Evolutionary conservation across 169 alveolate species (phyloP).

Genomic region (Plasmodium gonderi): DNA sequence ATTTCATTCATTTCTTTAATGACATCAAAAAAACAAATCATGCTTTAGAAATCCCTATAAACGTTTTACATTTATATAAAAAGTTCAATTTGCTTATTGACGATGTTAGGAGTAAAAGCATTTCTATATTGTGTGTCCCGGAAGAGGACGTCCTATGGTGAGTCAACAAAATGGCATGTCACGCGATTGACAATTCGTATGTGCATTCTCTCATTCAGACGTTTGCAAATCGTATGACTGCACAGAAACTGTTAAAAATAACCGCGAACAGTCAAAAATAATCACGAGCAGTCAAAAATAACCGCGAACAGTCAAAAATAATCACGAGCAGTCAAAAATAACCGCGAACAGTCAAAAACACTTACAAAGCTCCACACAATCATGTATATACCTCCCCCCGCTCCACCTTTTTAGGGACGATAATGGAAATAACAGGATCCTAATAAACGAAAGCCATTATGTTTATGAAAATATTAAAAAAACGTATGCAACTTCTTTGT

Average conservation of each 20-base stretch:
- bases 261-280: too few relatives aligned
- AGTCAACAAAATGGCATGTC: too few relatives aligned
- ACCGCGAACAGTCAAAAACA: too few relatives aligned
- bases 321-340: too few relatives aligned
- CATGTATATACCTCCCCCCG: not conserved
- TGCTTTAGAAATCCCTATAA: constrained; percentile 21
- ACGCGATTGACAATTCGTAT: too few relatives aligned
- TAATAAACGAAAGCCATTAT: constrained; percentile 63
- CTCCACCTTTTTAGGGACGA: constrained; percentile 14
- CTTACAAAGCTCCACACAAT: too few relatives aligned
- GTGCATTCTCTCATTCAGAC: too few relatives aligned
- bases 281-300: too few relatives aligned
- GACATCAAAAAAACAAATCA: constrained; percentile 38
- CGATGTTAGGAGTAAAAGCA: constrained; percentile 39
- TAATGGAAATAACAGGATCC: constrained; percentile 12
- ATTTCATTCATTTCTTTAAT: constrained; percentile 68
- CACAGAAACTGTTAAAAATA: too few relatives aligned
- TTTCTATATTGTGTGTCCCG: constrained; percentile 62
- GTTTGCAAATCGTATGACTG: too few relatives aligned
- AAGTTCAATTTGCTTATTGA: constrained; percentile 58
- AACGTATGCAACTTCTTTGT: constrained; percentile 66
- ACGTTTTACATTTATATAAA: constrained; percentile 40
- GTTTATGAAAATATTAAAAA: constrained; percentile 69
- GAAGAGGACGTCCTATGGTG: constrained; percentile 66
- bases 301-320: too few relatives aligned